phyloP scores from a whole-genome alignment of 2,329 filamentous ascomycete species.

The Beauveria australis region DNA sequence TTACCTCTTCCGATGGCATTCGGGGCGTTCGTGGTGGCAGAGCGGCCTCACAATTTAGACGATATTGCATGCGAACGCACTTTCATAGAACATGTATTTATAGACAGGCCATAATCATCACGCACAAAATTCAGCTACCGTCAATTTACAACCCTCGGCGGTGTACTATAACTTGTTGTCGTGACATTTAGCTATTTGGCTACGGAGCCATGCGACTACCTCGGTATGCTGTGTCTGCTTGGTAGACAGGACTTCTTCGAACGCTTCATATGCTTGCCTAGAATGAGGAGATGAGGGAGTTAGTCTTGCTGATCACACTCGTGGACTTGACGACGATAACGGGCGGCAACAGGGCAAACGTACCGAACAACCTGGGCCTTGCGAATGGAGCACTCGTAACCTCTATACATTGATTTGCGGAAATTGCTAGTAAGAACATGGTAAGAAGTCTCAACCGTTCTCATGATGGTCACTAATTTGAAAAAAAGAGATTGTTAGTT shows the following conservation, averaged over 20 bases:
- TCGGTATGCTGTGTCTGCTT: slow-evolving; percentile 63
- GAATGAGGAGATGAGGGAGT: background rate
- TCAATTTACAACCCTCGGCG: no score
- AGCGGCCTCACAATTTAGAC: slow-evolving; percentile 25
- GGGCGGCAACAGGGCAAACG: slow-evolving; percentile 23
- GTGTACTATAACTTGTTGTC: background rate
- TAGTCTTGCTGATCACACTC: background rate
- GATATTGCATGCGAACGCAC: background rate
- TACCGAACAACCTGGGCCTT: slow-evolving; percentile 54
- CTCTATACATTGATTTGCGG: slow-evolving; percentile 35
- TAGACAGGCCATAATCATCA: background rate
- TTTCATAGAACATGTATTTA: background rate
- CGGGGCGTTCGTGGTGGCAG: slow-evolving; percentile 55
- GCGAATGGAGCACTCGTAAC: slow-evolving; percentile 51
- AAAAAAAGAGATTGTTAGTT: background rate
- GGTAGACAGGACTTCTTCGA: slow-evolving; percentile 55
- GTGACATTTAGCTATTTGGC: slow-evolving; percentile 31
- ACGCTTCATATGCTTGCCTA: slow-evolving; percentile 64
- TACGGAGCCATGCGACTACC: slow-evolving; percentile 61
- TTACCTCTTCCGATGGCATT: slow-evolving; percentile 47
- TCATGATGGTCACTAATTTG: slow-evolving; percentile 52
- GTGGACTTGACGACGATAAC: background rate
- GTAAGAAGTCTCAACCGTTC: slow-evolving; percentile 56
- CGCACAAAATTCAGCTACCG: no score
- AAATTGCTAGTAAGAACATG: slow-evolving; percentile 52